Conservation (phyloP, 148 eudicot species). For the Limonium bicolor region DNA sequence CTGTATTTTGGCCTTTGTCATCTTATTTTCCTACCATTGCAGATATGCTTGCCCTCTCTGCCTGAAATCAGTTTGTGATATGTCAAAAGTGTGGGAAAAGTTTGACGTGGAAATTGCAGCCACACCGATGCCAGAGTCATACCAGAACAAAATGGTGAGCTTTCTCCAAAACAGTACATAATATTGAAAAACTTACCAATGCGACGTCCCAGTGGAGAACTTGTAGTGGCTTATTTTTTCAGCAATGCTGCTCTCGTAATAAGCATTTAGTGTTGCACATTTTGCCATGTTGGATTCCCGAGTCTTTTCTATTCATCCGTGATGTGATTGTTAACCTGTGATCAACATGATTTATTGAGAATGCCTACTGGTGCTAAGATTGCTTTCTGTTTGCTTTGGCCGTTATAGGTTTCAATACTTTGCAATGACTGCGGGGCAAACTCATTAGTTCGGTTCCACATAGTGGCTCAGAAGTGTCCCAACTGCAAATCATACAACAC, state of each 20-base stretch:
- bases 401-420: slow-evolving; percentile 55
- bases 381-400: neutral
- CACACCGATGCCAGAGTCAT: slow-evolving; percentile 70
- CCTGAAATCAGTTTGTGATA: slow-evolving; percentile 85
- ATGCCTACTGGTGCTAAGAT: too few relatives aligned
- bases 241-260: too few relatives aligned
- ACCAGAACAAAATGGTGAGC: slow-evolving; percentile 51
- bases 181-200: too few relatives aligned
- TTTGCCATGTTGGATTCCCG: too few relatives aligned
- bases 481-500: slow-evolving; percentile 81
- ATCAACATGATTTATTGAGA: neutral
- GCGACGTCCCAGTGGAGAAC: too few relatives aligned
- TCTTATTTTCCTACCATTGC: slow-evolving; percentile 1
- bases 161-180: too few relatives aligned
- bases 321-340: neutral
- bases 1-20: neutral
- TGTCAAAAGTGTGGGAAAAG: slow-evolving; percentile 88
- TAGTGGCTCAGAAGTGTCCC: slow-evolving; percentile 74
- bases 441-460: slow-evolving; percentile 54
- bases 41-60: slow-evolving; percentile 92
- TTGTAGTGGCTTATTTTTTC: too few relatives aligned
- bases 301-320: too few relatives aligned
- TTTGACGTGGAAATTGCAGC: slow-evolving; percentile 74
- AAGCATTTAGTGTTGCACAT: too few relatives aligned
- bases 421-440: slow-evolving; percentile 76